Evolutionary conservation across 768 basidiomycete species (phyloP), one percentile per base, ranked within the genome.

Genomic region (Phlebiopsis gigantea): DNA sequence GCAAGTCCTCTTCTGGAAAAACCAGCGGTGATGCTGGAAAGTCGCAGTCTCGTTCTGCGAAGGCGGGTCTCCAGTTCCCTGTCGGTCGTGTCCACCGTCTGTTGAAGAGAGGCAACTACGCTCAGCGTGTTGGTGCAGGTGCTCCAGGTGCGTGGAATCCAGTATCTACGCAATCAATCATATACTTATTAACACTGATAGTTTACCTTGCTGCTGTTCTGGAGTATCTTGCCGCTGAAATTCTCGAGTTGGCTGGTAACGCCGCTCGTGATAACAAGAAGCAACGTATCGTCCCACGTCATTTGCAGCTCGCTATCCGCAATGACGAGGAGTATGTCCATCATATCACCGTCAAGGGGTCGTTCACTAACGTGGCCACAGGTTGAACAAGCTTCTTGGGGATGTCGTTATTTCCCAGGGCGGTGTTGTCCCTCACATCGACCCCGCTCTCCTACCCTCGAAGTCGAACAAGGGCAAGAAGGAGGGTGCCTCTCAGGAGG

Each of bases 131-230:
- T 58, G 85, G 83, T 67, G 78, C 81, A 51, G 83, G 80, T 66
- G 84, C 87, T 24, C 83, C 88, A 58, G 82, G 84, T 84, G 63
- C 34, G 76, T 72, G 29, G 6, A 17, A 25, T 30, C 34, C 8
- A 9, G 17, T 39, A 3, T 17, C 8, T 9, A 34, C 4, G 4
- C 5, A 22, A 30, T 46, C 19, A 6, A 14, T 29, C 21, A 29
- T 2, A 12, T n/a, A 25, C 2, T 31, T 26, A 31, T 15, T 22
- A 2, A 7, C n/a, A 10, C 17, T 57, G 57, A 1, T 52, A 86
- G 91, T 91, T 49, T 92, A 90, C 72, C 81, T 91, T 57, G 85
- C 90, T 57, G 88, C 88, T 51, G 90, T 93, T 54, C 79, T 93
- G 25, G 92, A 93, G 71, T 93, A 94, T 70, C 80, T 94, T 34